Conservation (phyloP, 306 rosid genomes). For the Quercus bicolor region DNA sequence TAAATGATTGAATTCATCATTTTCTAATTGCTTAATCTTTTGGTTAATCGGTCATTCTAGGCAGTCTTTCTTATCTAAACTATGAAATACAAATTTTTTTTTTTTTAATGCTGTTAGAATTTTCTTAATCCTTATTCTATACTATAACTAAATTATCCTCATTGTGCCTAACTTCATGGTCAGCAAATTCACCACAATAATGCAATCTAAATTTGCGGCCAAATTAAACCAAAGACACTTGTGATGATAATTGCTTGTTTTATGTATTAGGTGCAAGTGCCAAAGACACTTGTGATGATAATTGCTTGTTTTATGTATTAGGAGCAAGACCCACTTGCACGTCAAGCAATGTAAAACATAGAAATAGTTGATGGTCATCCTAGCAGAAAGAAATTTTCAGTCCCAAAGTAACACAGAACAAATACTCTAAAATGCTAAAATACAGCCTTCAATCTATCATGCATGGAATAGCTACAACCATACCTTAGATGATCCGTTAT, state of each 20-base stretch:
- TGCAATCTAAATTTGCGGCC: neutral
- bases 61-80: too few species aligned
- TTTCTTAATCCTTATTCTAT: too few species aligned
- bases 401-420: neutral
- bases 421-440: neutral
- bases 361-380: neutral
- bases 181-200: neutral
- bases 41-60: too few species aligned
- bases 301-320: neutral
- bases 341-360: neutral
- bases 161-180: too few species aligned
- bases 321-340: neutral
- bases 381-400: neutral
- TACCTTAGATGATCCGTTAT: slow-evolving; percentile 77
- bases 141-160: too few species aligned
- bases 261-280: neutral
- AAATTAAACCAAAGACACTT: neutral
- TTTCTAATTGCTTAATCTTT: too few species aligned
- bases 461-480: slow-evolving; percentile 24
- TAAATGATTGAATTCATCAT: too few species aligned
- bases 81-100: too few species aligned
- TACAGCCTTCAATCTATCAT: neutral
- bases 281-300: neutral
- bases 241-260: neutral
- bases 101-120: too few species aligned